Percentiles rank a stretch among this genome's conserved stretches.
Conservation (phyloP, 176 grass and related monocot genomes). For the Rhynchospora breviuscula region DNA sequence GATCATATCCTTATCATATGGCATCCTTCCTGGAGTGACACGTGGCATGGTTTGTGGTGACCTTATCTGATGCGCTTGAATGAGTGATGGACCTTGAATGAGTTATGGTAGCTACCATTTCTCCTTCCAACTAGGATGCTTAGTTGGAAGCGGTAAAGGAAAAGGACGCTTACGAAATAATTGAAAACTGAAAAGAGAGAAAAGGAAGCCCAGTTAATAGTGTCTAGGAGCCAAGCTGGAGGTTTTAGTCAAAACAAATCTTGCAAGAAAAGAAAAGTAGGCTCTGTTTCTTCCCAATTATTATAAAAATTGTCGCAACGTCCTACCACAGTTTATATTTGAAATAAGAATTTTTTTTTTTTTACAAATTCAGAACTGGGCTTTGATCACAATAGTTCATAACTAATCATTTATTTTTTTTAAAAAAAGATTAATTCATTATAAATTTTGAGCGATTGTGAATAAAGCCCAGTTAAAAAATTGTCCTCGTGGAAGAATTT, state of each 20-base stretch:
- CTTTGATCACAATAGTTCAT: too few species aligned
- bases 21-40: neutral
- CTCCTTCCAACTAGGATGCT: neutral
- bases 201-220: neutral
- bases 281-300: neutral
- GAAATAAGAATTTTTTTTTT: too few species aligned
- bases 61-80: slow-evolving; percentile 21
- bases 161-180: neutral
- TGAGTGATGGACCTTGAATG: slow-evolving; percentile 26
- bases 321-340: too few species aligned
- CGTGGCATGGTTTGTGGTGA: neutral
- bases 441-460: too few species aligned
- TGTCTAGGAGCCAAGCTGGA: neutral
- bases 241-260: slow-evolving; percentile 1
- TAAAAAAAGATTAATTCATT: too few species aligned
- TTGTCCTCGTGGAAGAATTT: too few species aligned
- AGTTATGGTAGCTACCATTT: slow-evolving; percentile 13
- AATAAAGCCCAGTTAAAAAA: too few species aligned
- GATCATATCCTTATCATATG: slow-evolving; percentile 37
- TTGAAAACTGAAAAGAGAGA: neutral
- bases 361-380: too few species aligned
- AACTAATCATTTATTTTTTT: too few species aligned
- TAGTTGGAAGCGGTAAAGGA: neutral
- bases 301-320: too few species aligned
- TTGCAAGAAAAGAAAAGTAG: neutral